Conservation (phyloP, 2,329 filamentous ascomycete species). For the Fusarium sp. region DNA sequence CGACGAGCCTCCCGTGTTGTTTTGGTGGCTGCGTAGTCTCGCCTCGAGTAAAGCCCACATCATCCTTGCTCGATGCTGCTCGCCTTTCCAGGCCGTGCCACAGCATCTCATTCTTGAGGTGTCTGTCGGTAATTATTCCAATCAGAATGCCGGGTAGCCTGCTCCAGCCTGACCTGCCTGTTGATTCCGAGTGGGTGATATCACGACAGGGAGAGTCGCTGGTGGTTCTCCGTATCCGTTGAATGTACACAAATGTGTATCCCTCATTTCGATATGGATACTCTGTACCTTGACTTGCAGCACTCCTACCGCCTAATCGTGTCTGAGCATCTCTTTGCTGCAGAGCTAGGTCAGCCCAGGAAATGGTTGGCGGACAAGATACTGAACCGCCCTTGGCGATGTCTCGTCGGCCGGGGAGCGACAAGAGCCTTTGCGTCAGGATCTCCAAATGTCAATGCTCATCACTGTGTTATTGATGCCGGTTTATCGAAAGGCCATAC, state of each 20-base stretch:
- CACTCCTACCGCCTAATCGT: neutral
- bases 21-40: neutral
- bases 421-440: neutral
- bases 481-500: neutral
- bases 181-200: neutral
- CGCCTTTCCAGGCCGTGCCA: conserved; percentile 17
- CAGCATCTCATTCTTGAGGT: conserved; percentile 10
- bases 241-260: neutral
- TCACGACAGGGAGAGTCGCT: neutral
- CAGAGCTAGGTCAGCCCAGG: neutral
- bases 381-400: neutral
- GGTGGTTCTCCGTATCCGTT: neutral
- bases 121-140: conserved; percentile 5
- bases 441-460: neutral
- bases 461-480: neutral
- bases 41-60: neutral
- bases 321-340: neutral
- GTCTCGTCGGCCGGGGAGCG: neutral
- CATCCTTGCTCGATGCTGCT: conserved; percentile 20
- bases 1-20: neutral
- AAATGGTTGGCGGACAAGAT: neutral
- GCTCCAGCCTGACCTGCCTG: neutral
- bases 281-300: neutral
- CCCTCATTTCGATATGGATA: neutral
- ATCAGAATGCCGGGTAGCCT: neutral